Evolutionary conservation across 176 grass and related monocot genomes (phyloP), one percentile per base, ranked within the genome.

Genomic region (Guadua angustifolia): DNA sequence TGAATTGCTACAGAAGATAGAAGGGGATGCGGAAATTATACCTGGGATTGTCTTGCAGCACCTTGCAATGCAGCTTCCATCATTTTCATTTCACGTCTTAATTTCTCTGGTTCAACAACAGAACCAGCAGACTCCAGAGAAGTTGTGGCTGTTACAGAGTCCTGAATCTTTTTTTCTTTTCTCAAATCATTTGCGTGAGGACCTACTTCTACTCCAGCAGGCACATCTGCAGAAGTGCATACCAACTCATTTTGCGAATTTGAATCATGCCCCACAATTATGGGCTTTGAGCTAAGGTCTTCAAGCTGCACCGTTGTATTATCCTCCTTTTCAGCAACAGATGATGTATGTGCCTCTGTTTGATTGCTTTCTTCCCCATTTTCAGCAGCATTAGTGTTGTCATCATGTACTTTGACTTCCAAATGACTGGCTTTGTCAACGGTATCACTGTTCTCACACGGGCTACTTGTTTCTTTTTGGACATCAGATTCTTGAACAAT

Each of bases 11-110:
- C 18, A 55, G 15, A 32, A 58, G n/a, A 73, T 55, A 66, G 29
- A 63, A 61, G 59, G 45, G 59, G 7, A 63, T 69, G 69, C 44
- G 13, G 51, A 83, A 66, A 90, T 81, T 38, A 80, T 93, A 98
- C 97, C 97, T 99, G 93, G 7, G 97, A 92, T 87, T 99, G 97
- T 83, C 97, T 99, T 81, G 97, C 97, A 83, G 97, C 97, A 66
- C 97, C 97, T 92, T 96, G 93, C 66, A 99, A 84, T 92, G 97
- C 97, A 91, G 97, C 89, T 81, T 99, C 97, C 97, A 99, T 96
- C 93, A 96, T 94, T 74, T 94, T 92, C 91, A 99, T 94, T 83
- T 99, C 93, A 73, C 82, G 73, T 80, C 86, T 96, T 73, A 99
- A 76, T 84, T 94, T 94, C 70, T 99, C 93, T 58, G 92, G 43